Conservation (phyloP, 129 eudicot genomes). For the Silybum marianum region DNA sequence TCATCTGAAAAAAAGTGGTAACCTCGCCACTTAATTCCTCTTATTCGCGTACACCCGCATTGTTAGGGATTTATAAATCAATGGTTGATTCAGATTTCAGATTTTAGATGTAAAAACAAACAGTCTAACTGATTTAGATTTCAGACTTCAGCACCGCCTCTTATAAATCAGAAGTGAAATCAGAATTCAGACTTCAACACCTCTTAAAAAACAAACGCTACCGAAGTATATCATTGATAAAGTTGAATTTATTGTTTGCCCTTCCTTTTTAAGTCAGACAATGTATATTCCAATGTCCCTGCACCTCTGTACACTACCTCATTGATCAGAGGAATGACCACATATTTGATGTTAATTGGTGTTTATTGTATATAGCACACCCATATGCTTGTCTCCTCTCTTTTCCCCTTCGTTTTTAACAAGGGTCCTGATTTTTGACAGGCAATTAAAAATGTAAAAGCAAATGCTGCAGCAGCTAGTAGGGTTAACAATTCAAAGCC, state of each 20-base stretch:
- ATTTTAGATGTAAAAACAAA: no score
- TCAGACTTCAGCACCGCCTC: no score
- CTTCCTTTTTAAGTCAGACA: not conserved
- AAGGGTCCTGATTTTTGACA: conserved; percentile 33
- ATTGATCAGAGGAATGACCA: conserved; percentile 10
- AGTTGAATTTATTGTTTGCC: not conserved
- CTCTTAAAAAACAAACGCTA: no score
- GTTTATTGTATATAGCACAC: not conserved
- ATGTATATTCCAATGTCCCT: not conserved
- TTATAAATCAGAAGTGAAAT: no score
- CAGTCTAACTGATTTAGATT: no score
- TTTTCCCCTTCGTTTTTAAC: not conserved
- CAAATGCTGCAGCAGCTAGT: conserved; percentile 65
- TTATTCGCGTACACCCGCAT: no score
- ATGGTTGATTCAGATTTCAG: no score
- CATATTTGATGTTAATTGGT: conserved; percentile 1
- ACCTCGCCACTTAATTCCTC: no score
- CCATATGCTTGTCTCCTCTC: not conserved
- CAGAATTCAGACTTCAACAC: no score
- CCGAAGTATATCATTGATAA: not conserved
- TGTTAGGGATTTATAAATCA: no score
- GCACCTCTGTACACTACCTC: conserved; percentile 11
- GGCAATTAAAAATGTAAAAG: conserved; percentile 84
- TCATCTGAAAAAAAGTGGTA: no score
- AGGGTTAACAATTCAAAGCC: conserved; percentile 51